Evolutionary conservation across 1,284 basidiomycete genomes (phyloP).

Genomic region (Cryptococcus jaspeensis): DNA sequence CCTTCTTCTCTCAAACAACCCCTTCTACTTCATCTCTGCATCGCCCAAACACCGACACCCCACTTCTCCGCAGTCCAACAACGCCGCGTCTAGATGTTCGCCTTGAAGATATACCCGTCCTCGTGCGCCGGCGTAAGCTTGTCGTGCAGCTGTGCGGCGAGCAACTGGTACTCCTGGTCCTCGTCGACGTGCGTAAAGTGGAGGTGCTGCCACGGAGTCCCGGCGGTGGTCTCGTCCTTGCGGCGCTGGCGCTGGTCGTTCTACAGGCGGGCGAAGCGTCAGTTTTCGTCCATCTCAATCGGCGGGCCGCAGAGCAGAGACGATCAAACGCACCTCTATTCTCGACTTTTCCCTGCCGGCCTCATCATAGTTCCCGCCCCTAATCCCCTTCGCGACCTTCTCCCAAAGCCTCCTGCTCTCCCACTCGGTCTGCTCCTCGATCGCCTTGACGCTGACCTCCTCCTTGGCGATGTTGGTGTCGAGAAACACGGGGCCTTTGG

Average conservation of each 20-base stretch:
- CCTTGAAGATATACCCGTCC: constrained; percentile 48
- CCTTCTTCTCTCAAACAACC: no score
- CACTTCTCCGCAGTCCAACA: no score
- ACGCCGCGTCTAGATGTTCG: constrained; percentile 4
- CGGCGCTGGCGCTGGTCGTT: constrained; percentile 89
- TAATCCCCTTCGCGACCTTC: constrained; percentile 85
- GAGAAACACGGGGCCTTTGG: constrained; percentile 53
- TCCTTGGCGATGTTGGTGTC: constrained; percentile 58
- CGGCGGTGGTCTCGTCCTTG: constrained; percentile 74
- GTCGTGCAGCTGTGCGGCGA: constrained; percentile 43
- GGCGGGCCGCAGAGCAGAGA: no score
- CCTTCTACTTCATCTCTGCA: no score
- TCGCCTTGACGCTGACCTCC: constrained; percentile 66
- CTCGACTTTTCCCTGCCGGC: constrained; percentile 85
- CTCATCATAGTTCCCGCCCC: constrained; percentile 85
- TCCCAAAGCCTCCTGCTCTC: constrained; percentile 87
- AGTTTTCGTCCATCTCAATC: no score
- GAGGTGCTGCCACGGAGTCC: constrained; percentile 70
- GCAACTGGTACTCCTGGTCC: constrained; percentile 67
- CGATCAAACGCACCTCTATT: constrained; percentile 76
- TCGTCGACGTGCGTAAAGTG: constrained; percentile 69
- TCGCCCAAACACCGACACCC: no score
- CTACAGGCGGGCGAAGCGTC: constrained; percentile 49
- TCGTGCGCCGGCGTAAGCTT: constrained; percentile 50
- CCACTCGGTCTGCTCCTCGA: constrained; percentile 70